Conservation (phyloP, 345 rosid species). For the Pistacia atlantica region DNA sequence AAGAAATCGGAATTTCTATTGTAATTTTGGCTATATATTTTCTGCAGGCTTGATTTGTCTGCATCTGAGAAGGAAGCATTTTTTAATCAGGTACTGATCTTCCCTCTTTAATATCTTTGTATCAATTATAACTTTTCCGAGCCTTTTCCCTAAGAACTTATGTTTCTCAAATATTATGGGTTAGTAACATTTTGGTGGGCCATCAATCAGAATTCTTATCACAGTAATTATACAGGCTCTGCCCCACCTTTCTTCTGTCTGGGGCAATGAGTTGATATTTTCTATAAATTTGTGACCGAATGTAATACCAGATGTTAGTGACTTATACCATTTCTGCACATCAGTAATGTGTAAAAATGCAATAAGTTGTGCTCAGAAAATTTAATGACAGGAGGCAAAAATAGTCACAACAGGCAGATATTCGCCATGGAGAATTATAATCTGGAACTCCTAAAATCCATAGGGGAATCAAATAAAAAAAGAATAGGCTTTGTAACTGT, state of each 20-base stretch:
- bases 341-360: not conserved
- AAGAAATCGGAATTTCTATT: not conserved
- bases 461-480: not conserved
- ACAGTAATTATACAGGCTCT: not conserved
- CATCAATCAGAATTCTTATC: not conserved
- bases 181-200: slow-evolving; percentile 9
- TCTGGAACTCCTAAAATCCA: slow-evolving; percentile 5
- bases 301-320: not conserved
- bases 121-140: slow-evolving; percentile 4
- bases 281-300: not conserved
- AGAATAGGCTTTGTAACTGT: not conserved
- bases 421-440: no score
- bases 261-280: not conserved
- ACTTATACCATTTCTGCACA: not conserved
- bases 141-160: slow-evolving; percentile 5
- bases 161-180: slow-evolving; percentile 9
- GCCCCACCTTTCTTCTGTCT: not conserved
- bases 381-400: not conserved
- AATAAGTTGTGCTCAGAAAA: slow-evolving; percentile 1
- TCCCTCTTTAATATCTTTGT: not conserved
- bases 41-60: slow-evolving; percentile 80
- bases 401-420: not conserved
- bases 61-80: slow-evolving; percentile 79
- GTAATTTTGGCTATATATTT: slow-evolving; percentile 18
- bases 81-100: slow-evolving; percentile 67